Evolutionary conservation across 2,329 filamentous ascomycete genomes (phyloP).

Genomic region (Aaosphaeria arxii): DNA sequence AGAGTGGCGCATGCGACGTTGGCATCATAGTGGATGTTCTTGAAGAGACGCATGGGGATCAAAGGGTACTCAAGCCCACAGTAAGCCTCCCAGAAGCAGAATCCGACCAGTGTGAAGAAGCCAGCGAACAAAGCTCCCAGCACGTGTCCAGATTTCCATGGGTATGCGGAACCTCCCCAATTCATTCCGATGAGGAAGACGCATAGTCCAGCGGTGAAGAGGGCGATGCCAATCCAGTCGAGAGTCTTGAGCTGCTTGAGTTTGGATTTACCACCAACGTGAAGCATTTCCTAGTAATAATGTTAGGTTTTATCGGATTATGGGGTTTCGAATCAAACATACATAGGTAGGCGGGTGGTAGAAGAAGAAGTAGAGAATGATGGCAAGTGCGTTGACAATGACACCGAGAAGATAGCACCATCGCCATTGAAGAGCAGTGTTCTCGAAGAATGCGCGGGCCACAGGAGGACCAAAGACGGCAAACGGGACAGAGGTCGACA

Average conservation of each 20-base stretch:
- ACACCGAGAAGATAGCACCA: conserved; percentile 30
- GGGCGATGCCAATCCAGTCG: conserved; percentile 47
- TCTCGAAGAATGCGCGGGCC: conserved; percentile 26
- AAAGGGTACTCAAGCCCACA: conserved; percentile 27
- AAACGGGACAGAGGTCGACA: conserved; percentile 26
- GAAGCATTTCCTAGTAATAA: conserved; percentile 28
- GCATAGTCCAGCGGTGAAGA: conserved; percentile 46
- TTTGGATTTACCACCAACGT: conserved; percentile 31
- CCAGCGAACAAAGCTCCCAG: conserved; percentile 34
- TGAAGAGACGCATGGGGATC: conserved; percentile 24
- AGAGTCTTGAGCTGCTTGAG: conserved; percentile 36
- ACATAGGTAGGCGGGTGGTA: conserved; percentile 35
- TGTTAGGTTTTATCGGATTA: not conserved
- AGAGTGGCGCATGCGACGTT: conserved; percentile 30
- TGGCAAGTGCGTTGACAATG: conserved; percentile 27
- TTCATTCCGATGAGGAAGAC: conserved; percentile 48
- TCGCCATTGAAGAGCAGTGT: conserved; percentile 28
- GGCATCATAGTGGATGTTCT: conserved; percentile 26
- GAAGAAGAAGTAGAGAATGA: conserved; percentile 33
- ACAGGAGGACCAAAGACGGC: conserved; percentile 30
- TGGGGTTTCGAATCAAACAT: conserved; percentile 3
- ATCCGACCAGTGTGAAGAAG: conserved; percentile 27
- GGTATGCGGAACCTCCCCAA: conserved; percentile 37
- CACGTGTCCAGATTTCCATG: conserved; percentile 34
- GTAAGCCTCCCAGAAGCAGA: conserved; percentile 29